A percentile compares a stretch with the other conserved stretches of the same genome.
Evolutionary conservation across 75 land plant genomes (phyloP).

Genomic region (Pseudotsuga menziesii): DNA sequence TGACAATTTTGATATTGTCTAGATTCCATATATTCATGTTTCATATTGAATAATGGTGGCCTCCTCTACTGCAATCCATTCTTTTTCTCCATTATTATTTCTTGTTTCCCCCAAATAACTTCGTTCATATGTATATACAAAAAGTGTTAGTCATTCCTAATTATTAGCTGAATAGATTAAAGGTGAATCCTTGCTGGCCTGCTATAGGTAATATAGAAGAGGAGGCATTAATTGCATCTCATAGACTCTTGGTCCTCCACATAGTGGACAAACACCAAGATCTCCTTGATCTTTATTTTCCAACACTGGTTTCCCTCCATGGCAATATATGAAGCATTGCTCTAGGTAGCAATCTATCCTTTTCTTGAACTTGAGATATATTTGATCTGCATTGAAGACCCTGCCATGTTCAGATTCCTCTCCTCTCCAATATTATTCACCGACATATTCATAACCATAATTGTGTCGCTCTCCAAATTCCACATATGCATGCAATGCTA

Average conservation of each 20-base stretch:
- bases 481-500: conserved; percentile 28
- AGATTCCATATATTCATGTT: conserved; percentile 7
- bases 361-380: conserved; percentile 90
- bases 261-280: conserved; percentile 48
- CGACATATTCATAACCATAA: conserved; percentile 25
- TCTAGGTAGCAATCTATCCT: conserved; percentile 76
- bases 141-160: conserved; percentile 81
- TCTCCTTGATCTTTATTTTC: conserved; percentile 40
- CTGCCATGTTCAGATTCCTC: conserved; percentile 85
- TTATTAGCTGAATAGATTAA: conserved; percentile 31
- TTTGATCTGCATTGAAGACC: conserved; percentile 66
- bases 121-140: conserved; percentile 80
- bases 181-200: conserved; percentile 52
- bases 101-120: conserved; percentile 34
- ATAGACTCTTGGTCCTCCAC: conserved; percentile 71
- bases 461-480: conserved; percentile 20
- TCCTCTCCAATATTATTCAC: conserved; percentile 64
- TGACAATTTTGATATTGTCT: not conserved
- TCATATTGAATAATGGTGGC: conserved; percentile 57
- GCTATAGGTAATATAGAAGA: conserved; percentile 70
- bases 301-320: conserved; percentile 70
- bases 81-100: conserved; percentile 14
- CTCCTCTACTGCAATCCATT: conserved; percentile 60
- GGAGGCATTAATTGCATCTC: conserved; percentile 98
- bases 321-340: conserved; percentile 89